Conservation (phyloP, 768 basidiomycete species). For the Austroboletus eburneus region DNA sequence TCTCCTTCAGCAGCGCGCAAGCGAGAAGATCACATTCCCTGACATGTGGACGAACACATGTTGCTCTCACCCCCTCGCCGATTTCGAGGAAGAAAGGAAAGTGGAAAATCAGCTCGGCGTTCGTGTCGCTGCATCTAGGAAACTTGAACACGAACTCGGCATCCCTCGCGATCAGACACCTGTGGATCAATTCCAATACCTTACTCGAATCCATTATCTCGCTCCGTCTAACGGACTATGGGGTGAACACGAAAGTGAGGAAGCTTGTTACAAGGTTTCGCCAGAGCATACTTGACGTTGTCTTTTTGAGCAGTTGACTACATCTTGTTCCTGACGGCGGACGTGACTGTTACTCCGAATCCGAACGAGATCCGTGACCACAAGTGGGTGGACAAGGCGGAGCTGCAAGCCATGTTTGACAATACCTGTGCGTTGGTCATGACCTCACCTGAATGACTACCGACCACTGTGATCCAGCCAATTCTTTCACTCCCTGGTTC, state of each 20-base stretch:
- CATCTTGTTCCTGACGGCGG: constrained; percentile 88
- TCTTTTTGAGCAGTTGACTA: constrained; percentile 76
- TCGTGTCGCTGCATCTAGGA: constrained; percentile 85
- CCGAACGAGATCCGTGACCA: constrained; percentile 87
- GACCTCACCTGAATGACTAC: not conserved
- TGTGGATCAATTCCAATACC: constrained; percentile 84
- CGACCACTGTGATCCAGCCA: constrained; percentile 42
- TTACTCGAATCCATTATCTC: constrained; percentile 96
- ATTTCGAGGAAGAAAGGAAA: constrained; percentile 80
- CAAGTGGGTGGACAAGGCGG: constrained; percentile 88
- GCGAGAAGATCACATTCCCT: constrained; percentile 99
- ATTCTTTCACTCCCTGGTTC: constrained; percentile 98
- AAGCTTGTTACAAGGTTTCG: not conserved
- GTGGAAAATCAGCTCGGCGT: constrained; percentile 81
- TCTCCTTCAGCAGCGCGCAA: constrained; percentile 89
- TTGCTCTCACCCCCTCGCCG: constrained; percentile 94
- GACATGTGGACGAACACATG: constrained; percentile 99
- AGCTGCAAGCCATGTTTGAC: constrained; percentile 88
- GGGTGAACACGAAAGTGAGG: constrained; percentile 96
- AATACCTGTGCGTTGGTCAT: constrained; percentile 51
- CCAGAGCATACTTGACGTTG: constrained; percentile 6
- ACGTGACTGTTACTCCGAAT: constrained; percentile 81
- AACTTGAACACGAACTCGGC: constrained; percentile 95
- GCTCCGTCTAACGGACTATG: constrained; percentile 89
- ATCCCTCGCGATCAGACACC: constrained; percentile 78